phyloP scores from a whole-genome alignment of 2,329 filamentous ascomycete species.

The Fusarium robinianum region DNA sequence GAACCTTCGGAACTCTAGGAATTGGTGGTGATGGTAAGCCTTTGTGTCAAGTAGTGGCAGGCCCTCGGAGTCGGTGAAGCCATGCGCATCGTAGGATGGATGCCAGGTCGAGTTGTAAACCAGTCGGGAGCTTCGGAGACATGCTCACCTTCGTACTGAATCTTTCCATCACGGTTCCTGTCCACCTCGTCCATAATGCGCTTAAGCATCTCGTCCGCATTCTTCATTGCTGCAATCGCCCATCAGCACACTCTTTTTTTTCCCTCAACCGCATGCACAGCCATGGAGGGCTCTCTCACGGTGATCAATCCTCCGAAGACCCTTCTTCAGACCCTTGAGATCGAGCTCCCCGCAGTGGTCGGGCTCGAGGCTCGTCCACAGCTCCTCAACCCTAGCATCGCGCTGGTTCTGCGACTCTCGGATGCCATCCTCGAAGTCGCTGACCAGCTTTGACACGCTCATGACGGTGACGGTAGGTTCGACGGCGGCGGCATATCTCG shows the following conservation, averaged over 20 bases:
- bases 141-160: conserved; percentile 81
- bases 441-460: conserved; percentile 53
- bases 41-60: no score
- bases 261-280: conserved; percentile 11
- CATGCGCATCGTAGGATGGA: conserved; percentile 21
- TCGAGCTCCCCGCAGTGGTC: conserved; percentile 79
- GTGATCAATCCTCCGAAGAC: conserved; percentile 86
- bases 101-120: conserved; percentile 1
- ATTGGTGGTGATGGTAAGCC: conserved; percentile 25
- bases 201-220: conserved; percentile 83
- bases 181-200: conserved; percentile 84
- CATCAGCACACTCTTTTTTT: conserved; percentile 37
- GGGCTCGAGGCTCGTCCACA: conserved; percentile 84
- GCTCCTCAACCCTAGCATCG: conserved; percentile 78
- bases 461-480: conserved; percentile 35
- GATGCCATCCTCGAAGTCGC: conserved; percentile 65
- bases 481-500: conserved; percentile 42
- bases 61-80: conserved; percentile 11
- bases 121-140: conserved; percentile 17
- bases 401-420: conserved; percentile 77
- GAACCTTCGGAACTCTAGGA: conserved; percentile 82
- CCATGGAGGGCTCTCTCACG: conserved; percentile 57
- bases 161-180: conserved; percentile 83
- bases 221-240: conserved; percentile 68
- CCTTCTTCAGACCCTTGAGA: conserved; percentile 80